Evolutionary conservation across 1,139 yeast genomes (phyloP), one percentile per base, ranked within the genome.

Genomic region (Candida tunisiensis): DNA sequence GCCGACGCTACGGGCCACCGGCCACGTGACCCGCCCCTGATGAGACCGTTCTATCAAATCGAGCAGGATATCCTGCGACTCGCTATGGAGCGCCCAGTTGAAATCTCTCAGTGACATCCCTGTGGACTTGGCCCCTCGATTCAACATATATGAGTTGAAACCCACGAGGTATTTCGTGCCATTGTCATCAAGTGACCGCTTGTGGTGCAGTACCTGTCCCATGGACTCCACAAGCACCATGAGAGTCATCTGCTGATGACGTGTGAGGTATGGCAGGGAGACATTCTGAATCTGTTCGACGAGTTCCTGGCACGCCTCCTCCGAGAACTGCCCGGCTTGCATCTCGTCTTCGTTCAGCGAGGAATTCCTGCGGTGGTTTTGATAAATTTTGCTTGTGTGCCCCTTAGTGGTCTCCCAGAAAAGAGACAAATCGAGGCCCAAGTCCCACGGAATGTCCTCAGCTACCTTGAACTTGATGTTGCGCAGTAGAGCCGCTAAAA

Each of bases 221-320:
- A 78, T 55, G 2, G 83, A 74, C 26, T 66, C 70, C 8, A 80
- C 60, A 1, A 82, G 69, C 10, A 79, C 69, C 2, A 74, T 62
- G 23, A 85, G 62, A 0, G 94, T 82, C 16, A 75, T 71, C 45
- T 85, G 96, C 45, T 85, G 95, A 51, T 85, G 95, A 34, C 94
- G 68, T 0, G 94, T 82, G 25, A 85, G 49, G 35, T 74, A 73
- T 0, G 95, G 95, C 16, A 85, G 55, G 0, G 88, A 63, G 2
- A 67, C 57, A 33, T 65, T 70, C 29, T 69, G 69, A 27, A 85
- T 54, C 38, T 69, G 68, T 16, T 74, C 78, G 13, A 60, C 53
- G 16, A 85, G 53, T 4, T 65, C 47, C 3, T 57, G 60, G 2
- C 70, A 63, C 13, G 69, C 61, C 9, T 52, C 51, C 4, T 49